Evolutionary conservation across 2,329 filamentous ascomycete genomes (phyloP), one percentile per base, ranked within the genome.

Genomic region (Metarhizium robertsii): DNA sequence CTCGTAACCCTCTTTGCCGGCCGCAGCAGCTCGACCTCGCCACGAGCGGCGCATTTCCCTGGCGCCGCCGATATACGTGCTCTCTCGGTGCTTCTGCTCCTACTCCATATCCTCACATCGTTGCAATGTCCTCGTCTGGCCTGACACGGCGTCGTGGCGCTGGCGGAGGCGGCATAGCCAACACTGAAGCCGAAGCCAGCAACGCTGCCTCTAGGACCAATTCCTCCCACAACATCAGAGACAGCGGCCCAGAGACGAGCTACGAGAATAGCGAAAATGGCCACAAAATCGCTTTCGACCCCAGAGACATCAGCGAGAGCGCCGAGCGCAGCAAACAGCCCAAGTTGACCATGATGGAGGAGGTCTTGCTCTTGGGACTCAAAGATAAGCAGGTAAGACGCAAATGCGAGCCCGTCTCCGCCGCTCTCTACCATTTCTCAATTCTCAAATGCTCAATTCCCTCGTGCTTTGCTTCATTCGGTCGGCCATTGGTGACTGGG

Each of bases 331-430:
- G 84, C 80, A 97, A 96, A 78, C 92, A 97, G 78, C 94, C 94
- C 50, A 99, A 97, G 79, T 78, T 99, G 69, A 99, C 94, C 43
- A 78, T 99, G 69, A 99, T 99, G 94, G 94, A 99, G 76, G 94
- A 99, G 75, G 87, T 99, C 54, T 79, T 99, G 68, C 79, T 99
- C 66, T 83, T 99, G 73, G 94, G 94, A 11, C 76, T 99, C 66
- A 99, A 99, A 76, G 94, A 99, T 75, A 99, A 97, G 78, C 94
- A 99, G 85, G 91, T 96, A 76, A 68, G 42, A 51, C 14, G 32
- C 30, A 49, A 38, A 25, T 48, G 14, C 42, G 42, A 45, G 42
- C 11, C 18, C 16, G 6, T 45, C 6, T 16, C 16, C n/a, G 6
- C 16, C 4, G 7, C 42, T 16, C 7, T 20, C 42, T 8, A 45